Conservation (phyloP, 2,329 filamentous ascomycete species). For the Epichloe typhina region DNA sequence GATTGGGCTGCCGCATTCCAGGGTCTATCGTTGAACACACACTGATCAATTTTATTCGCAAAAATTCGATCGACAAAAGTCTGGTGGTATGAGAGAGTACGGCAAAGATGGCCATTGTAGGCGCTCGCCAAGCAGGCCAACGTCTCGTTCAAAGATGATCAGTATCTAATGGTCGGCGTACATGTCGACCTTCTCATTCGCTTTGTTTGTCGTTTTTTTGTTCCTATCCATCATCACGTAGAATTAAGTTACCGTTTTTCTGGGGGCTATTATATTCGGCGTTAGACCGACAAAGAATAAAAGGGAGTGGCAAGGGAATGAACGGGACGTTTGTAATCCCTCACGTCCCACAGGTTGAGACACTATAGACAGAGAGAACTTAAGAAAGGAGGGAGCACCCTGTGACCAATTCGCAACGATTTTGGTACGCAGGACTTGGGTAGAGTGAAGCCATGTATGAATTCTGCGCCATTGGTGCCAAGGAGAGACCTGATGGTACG, state of each 20-base stretch:
- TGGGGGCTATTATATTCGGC: neutral
- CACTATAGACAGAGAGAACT: slow-evolving; percentile 22
- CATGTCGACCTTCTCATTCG: neutral
- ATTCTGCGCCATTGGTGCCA: too few species aligned
- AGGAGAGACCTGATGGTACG: too few species aligned
- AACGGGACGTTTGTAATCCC: slow-evolving; percentile 11
- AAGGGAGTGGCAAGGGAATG: slow-evolving; percentile 8
- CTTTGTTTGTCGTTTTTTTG: neutral
- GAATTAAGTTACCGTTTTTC: slow-evolving; percentile 4
- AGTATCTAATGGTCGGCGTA: neutral
- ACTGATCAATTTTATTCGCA: slow-evolving; percentile 20
- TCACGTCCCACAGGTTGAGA: slow-evolving; percentile 19
- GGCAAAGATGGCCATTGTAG: neutral
- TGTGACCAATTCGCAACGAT: too few species aligned
- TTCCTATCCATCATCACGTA: neutral
- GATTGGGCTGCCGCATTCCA: slow-evolving; percentile 57
- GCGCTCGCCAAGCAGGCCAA: neutral
- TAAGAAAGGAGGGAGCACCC: slow-evolving; percentile 13
- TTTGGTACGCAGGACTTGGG: too few species aligned
- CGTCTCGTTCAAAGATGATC: neutral
- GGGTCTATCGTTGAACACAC: slow-evolving; percentile 57
- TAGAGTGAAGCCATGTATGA: too few species aligned
- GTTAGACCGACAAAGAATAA: slow-evolving; percentile 1
- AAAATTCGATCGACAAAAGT: neutral
- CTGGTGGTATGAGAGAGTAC: neutral